phyloP scores from a whole-genome alignment of 1,284 basidiomycete species.

The Ganoderma lucidum region DNA sequence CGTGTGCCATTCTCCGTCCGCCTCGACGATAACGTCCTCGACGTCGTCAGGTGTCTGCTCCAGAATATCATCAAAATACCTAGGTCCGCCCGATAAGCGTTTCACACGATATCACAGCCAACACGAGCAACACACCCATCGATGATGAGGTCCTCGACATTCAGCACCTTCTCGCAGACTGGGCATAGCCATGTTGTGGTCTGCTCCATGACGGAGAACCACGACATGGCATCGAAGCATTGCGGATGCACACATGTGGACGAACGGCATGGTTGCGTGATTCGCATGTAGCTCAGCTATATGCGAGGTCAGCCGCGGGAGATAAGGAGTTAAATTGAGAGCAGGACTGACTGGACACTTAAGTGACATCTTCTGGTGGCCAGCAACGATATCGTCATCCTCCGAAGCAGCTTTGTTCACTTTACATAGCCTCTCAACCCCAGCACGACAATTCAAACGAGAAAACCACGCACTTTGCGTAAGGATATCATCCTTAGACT shows the following conservation, averaged over 20 bases:
- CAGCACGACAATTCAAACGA: neutral
- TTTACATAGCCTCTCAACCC: constrained; percentile 40
- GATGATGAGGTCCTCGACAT: constrained; percentile 85
- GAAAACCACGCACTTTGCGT: constrained; percentile 63
- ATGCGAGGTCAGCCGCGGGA: constrained; percentile 18
- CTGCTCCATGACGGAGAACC: constrained; percentile 96
- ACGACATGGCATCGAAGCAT: constrained; percentile 96
- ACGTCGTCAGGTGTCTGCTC: constrained; percentile 78
- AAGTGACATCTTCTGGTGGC: constrained; percentile 87
- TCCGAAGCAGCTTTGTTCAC: constrained; percentile 67
- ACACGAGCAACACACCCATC: constrained; percentile 71
- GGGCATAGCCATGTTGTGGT: constrained; percentile 98
- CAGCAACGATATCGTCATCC: constrained; percentile 91
- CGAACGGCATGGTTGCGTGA: constrained; percentile 88
- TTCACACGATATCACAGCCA: neutral
- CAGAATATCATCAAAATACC: constrained; percentile 87
- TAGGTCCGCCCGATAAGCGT: constrained; percentile 40
- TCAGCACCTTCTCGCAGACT: constrained; percentile 87
- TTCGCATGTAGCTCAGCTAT: constrained; percentile 90
- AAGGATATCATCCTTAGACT: constrained; percentile 72
- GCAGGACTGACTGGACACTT: constrained; percentile 84
- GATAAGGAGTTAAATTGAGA: neutral
- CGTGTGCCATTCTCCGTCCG: constrained; percentile 96
- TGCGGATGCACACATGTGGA: constrained; percentile 88
- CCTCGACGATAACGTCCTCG: constrained; percentile 94